These are phyloP conservation scores for Neurospora sublineolata DNA, from an alignment of 495 filamentous ascomycete species.

Conservation along the genomic window DNA sequence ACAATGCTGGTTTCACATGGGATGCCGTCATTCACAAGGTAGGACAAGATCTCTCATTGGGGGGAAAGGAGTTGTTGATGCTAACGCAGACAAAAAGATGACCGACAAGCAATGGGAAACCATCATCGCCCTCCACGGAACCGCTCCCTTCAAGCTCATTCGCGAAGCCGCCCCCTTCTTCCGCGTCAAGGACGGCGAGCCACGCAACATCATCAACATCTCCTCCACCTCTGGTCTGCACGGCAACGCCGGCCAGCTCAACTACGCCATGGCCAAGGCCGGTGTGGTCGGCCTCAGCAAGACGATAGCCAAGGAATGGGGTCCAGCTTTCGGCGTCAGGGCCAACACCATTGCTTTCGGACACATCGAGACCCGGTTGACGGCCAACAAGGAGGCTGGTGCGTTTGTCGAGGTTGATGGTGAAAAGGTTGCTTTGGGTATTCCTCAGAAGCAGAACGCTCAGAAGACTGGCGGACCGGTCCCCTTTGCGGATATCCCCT, in stretches of 20 bases:
- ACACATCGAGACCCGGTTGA: constrained; percentile 64
- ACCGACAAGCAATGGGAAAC: constrained; percentile 87
- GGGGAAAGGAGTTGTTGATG: background rate
- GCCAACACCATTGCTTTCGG: constrained; percentile 79
- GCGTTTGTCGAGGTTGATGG: constrained; percentile 69
- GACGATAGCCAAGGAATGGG: constrained; percentile 89
- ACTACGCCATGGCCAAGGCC: constrained; percentile 76
- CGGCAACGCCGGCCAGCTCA: constrained; percentile 77
- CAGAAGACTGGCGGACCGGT: constrained; percentile 19
- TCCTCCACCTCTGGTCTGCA: constrained; percentile 66
- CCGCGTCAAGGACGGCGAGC: constrained; percentile 70
- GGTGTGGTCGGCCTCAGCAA: constrained; percentile 70
- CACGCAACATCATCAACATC: constrained; percentile 72
- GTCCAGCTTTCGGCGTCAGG: constrained; percentile 69
- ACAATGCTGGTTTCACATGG: constrained; percentile 83
- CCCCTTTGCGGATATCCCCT: constrained; percentile 59
- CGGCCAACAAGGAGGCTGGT: constrained; percentile 67
- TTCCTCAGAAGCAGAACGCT: constrained; percentile 39
- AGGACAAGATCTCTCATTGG: background rate
- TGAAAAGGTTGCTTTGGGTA: constrained; percentile 65
- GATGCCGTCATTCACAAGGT: constrained; percentile 85
- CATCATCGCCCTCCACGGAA: constrained; percentile 69
- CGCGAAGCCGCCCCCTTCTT: constrained; percentile 74
- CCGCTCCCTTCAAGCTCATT: constrained; percentile 71
- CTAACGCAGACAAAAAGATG: constrained; percentile 39